Conservation (phyloP, 106 monocot species). For the Iris macrosiphon region DNA sequence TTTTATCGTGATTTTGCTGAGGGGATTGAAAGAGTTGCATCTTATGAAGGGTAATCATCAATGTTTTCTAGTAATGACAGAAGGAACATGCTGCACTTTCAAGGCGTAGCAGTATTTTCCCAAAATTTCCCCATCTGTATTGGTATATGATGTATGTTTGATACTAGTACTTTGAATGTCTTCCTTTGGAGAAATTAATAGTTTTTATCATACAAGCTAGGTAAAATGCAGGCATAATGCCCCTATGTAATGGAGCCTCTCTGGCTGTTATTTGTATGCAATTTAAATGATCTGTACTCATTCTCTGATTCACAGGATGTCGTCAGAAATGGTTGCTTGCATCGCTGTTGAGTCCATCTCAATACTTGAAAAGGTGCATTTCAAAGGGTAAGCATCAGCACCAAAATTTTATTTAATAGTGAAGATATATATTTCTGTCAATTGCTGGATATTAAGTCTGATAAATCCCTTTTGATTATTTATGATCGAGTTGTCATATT, state of each 20-base stretch:
- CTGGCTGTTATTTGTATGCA: conserved; percentile 12
- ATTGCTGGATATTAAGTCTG: too few relatives aligned
- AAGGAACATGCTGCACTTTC: not conserved
- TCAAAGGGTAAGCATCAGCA: conserved; percentile 22
- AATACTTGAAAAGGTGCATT: conserved; percentile 75
- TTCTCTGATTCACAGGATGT: conserved; percentile 14
- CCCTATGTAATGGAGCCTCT: not conserved
- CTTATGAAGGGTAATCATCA: too few relatives aligned
- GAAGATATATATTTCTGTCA: too few relatives aligned
- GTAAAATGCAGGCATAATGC: not conserved
- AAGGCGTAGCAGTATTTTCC: not conserved
- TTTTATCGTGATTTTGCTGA: too few relatives aligned
- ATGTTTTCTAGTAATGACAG: too few relatives aligned
- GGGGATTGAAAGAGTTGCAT: too few relatives aligned
- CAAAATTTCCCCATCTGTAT: not conserved
- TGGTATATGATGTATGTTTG: not conserved
- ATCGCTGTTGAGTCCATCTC: conserved; percentile 74
- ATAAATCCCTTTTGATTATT: too few relatives aligned
- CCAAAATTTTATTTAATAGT: conserved; percentile 24
- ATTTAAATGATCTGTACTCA: conserved; percentile 26
- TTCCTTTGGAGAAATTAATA: not conserved
- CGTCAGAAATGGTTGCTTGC: conserved; percentile 66
- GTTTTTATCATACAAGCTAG: not conserved
- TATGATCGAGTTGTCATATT: too few relatives aligned
- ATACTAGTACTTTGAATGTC: not conserved